Evolutionary conservation across 106 monocot genomes (phyloP), one percentile per base, ranked within the genome.

Genomic region (Gastrodia elata): DNA sequence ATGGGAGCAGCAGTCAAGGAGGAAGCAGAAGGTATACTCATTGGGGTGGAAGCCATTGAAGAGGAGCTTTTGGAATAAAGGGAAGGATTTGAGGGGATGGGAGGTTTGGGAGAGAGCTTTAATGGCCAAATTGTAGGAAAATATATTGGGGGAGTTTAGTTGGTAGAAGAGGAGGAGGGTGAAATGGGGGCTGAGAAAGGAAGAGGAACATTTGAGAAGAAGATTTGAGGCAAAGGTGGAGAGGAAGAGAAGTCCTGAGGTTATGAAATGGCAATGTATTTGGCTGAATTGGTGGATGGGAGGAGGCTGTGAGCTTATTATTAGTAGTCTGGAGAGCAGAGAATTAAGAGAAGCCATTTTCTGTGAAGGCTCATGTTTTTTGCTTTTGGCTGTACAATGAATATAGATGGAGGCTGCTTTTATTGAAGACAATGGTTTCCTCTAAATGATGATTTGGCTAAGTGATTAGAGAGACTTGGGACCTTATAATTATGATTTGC

Each of bases 1-100:
- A 5, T 27, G 36, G 2, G 84, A 38, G 70, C 84, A 84, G 59
- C 61, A 80, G 27, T 64, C 71, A 27, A 84, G 71, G 2, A 84
- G 65, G 77, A 84, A 84, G 84, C 84, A 84, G 24, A 84, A 49
- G 5, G 84, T 77, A 71, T 84, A 84, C 65, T 80, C 84, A 34
- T 81, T 81, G 39, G 84, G 78, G 27, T 39, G 34, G 20, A 85
- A 70, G 65, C 75, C 74, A 2, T 38, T 77, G 27, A 20, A 37
- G 30, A 85, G 74, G 18, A 85, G 16, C 15, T 28, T n/a, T 9
- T 10, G 75, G 39, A 78, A 85, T n/a, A 81, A 67, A 24, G 46
- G n/a, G 33, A 84, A 59, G 25, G 84, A 84, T 13, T 16, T 20
- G 22, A 84, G 70, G 1, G 81, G 80, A 27, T 18, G 2, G 33